These are phyloP conservation scores for Aureobasidium uvarum DNA, from an alignment of 2,329 filamentous ascomycete species.

Conservation along the genomic window DNA sequence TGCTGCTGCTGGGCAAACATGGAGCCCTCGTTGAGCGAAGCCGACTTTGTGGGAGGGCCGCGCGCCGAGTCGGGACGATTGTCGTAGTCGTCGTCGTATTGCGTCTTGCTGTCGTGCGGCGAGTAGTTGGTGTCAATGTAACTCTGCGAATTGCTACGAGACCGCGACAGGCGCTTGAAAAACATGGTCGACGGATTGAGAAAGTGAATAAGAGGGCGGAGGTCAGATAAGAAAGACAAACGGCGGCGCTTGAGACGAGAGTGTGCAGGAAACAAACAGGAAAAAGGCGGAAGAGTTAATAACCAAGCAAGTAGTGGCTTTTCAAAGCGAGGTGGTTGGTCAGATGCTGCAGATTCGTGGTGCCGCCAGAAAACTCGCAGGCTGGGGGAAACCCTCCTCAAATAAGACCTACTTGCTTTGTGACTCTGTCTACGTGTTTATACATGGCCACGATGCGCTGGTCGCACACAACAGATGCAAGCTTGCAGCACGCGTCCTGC, in stretches of 20 bases:
- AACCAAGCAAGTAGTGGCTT: slow-evolving; percentile 25
- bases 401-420: not conserved
- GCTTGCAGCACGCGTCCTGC: slow-evolving; percentile 14
- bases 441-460: not conserved
- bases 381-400: slow-evolving; percentile 4
- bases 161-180: slow-evolving; percentile 50
- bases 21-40: slow-evolving; percentile 28
- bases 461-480: not conserved
- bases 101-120: slow-evolving; percentile 43
- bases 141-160: slow-evolving; percentile 47
- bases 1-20: slow-evolving; percentile 44
- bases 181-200: slow-evolving; percentile 40
- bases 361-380: slow-evolving; percentile 16
- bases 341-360: slow-evolving; percentile 11
- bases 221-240: slow-evolving; percentile 27
- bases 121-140: slow-evolving; percentile 51
- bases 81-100: slow-evolving; percentile 47
- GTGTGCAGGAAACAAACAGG: slow-evolving; percentile 14
- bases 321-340: slow-evolving; percentile 22
- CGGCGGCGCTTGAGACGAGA: not conserved
- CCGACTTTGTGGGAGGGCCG: slow-evolving; percentile 35
- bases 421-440: not conserved
- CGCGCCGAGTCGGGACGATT: slow-evolving; percentile 43
- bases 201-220: slow-evolving; percentile 22
- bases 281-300: slow-evolving; percentile 13